These are phyloP conservation scores for Trametes elegans DNA, from an alignment of 768 basidiomycete species.

Conservation along the genomic window DNA sequence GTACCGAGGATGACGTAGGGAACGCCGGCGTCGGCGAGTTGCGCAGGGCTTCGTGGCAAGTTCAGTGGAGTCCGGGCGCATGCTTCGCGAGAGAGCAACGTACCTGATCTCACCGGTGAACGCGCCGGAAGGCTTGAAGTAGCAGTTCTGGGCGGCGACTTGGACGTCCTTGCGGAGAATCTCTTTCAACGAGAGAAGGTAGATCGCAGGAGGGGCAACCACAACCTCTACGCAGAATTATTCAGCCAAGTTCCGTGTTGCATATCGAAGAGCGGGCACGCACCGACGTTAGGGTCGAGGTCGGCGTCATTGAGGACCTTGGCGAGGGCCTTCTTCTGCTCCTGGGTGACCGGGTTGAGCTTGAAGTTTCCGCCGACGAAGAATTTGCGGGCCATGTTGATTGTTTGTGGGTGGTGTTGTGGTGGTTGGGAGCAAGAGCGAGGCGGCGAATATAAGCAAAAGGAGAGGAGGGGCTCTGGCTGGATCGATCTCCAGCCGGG, in stretches of 20 bases:
- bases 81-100: conserved; percentile 17
- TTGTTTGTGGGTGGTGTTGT: not conserved
- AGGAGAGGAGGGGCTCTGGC: not conserved
- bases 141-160: conserved; percentile 90
- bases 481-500: not conserved
- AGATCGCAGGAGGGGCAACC: conserved; percentile 87
- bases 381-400: conserved; percentile 73
- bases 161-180: conserved; percentile 62
- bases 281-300: conserved; percentile 76
- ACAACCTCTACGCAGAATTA: conserved; percentile 69
- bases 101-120: conserved; percentile 97
- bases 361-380: conserved; percentile 99
- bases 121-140: conserved; percentile 76
- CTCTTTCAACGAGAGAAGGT: conserved; percentile 72
- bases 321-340: conserved; percentile 64
- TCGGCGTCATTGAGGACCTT: conserved; percentile 73
- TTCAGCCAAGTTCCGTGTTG: conserved; percentile 4
- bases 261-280: conserved; percentile 21
- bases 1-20: conserved; percentile 90
- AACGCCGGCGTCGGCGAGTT: conserved; percentile 83
- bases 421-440: not conserved
- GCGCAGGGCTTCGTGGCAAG: conserved; percentile 54
- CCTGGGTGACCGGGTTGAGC: conserved; percentile 79
- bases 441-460: too few species aligned
- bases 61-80: not conserved